Conservation (phyloP, 768 basidiomycete genomes). For the Dentipellis sp. region DNA sequence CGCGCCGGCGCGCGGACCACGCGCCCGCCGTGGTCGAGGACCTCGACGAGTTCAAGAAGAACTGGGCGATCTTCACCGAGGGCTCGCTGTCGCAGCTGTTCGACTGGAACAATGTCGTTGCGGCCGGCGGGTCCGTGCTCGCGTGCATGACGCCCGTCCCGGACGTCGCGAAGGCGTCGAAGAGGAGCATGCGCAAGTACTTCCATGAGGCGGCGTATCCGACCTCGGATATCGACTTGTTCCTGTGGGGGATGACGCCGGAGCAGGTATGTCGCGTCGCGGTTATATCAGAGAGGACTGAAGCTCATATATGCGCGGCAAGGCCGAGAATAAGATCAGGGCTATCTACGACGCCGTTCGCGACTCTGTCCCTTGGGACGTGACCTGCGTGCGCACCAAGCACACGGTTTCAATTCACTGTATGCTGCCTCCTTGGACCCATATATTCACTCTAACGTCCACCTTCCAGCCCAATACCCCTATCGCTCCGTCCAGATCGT, state of each 20-base stretch:
- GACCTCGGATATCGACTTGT: conserved; percentile 55
- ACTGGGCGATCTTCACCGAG: conserved; percentile 57
- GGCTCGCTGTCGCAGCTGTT: conserved; percentile 47
- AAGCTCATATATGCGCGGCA: conserved; percentile 8
- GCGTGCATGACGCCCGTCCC: conserved; percentile 47
- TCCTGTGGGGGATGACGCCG: conserved; percentile 48
- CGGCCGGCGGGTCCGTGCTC: conserved; percentile 51
- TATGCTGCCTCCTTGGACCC: conserved; percentile 17
- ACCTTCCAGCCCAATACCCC: conserved; percentile 47
- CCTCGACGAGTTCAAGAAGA: conserved; percentile 52
- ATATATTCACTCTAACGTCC: neutral
- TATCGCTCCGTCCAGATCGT: conserved; percentile 62
- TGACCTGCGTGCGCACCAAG: conserved; percentile 57
- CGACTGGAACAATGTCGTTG: conserved; percentile 58
- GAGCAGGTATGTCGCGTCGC: conserved; percentile 31
- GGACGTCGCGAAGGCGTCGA: conserved; percentile 38
- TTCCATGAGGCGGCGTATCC: conserved; percentile 48
- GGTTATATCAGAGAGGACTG: too few relatives aligned
- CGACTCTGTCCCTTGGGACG: conserved; percentile 60
- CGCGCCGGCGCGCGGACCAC: conserved; percentile 39
- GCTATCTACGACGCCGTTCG: conserved; percentile 54
- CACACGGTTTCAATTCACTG: conserved; percentile 60
- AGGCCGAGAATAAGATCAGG: conserved; percentile 51
- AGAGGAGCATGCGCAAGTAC: conserved; percentile 46
- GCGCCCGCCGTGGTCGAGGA: conserved; percentile 36